Evolutionary conservation across 1,139 yeast genomes (phyloP).

Genomic region (Debaryomyces psychrophilus): DNA sequence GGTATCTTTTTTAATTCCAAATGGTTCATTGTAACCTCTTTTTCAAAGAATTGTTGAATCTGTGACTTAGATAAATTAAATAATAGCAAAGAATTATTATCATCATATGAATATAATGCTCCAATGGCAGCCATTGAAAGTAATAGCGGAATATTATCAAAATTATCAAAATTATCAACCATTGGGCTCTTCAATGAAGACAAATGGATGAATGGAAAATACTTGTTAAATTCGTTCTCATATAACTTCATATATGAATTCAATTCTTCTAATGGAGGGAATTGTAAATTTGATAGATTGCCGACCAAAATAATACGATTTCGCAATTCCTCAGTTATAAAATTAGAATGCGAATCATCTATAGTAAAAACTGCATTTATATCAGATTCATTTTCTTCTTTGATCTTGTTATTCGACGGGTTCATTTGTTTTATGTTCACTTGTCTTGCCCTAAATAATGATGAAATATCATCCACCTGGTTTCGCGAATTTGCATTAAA

Average conservation of each 20-base stretch:
- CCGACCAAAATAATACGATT: slow-evolving; percentile 55
- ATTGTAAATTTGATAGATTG: slow-evolving; percentile 53
- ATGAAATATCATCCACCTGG: slow-evolving; percentile 40
- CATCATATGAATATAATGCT: slow-evolving; percentile 82
- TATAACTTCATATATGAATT: slow-evolving; percentile 73
- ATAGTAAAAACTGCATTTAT: slow-evolving; percentile 7
- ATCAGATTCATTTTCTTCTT: slow-evolving; percentile 10
- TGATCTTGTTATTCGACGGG: slow-evolving; percentile 12
- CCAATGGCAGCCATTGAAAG: slow-evolving; percentile 88
- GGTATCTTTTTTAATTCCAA: slow-evolving; percentile 69
- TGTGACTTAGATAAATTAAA: slow-evolving; percentile 80
- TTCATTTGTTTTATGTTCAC: slow-evolving; percentile 52
- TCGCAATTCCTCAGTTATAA: slow-evolving; percentile 56
- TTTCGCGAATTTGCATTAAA: slow-evolving; percentile 12
- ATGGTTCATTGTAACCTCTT: slow-evolving; percentile 48
- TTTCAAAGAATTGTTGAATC: slow-evolving; percentile 75
- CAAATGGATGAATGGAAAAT: slow-evolving; percentile 82
- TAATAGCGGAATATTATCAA: slow-evolving; percentile 74
- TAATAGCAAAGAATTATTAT: slow-evolving; percentile 70
- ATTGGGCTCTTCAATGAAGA: slow-evolving; percentile 62
- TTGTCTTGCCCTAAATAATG: slow-evolving; percentile 61
- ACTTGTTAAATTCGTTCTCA: slow-evolving; percentile 74
- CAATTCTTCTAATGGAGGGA: slow-evolving; percentile 75
- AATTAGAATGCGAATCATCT: slow-evolving; percentile 19
- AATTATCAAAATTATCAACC: slow-evolving; percentile 51